Percentiles rank a stretch among this genome's conserved stretches.
These are phyloP conservation scores for Penicillium sp. DNA, from an alignment of 2,329 filamentous ascomycete genomes.

Conservation along the genomic window DNA sequence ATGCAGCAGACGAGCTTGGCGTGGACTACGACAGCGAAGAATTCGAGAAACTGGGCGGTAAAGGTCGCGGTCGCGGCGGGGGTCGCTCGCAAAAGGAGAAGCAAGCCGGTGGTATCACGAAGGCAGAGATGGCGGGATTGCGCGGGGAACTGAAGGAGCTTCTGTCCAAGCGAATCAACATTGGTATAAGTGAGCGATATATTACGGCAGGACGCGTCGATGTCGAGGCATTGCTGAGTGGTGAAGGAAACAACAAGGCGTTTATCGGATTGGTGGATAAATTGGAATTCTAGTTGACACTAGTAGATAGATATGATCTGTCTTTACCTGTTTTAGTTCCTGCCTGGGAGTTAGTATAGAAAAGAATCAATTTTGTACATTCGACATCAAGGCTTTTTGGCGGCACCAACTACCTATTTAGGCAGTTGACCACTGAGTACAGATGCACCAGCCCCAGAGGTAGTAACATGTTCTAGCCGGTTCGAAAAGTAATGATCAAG, in stretches of 20 bases:
- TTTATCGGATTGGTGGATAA: constrained; percentile 59
- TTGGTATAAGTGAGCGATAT: constrained; percentile 84
- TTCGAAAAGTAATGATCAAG: no score
- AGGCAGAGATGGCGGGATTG: constrained; percentile 67
- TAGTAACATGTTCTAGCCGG: no score
- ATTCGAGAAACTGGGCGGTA: constrained; percentile 62
- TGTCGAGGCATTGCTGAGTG: constrained; percentile 67
- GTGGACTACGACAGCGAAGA: constrained; percentile 92
- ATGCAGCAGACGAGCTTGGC: constrained; percentile 85
- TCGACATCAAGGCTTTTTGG: no score
- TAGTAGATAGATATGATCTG: constrained; percentile 13
- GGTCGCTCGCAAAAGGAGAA: constrained; percentile 72
- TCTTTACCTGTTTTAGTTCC: neutral
- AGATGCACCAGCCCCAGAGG: no score
- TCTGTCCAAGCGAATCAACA: constrained; percentile 70
- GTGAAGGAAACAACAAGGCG: constrained; percentile 57
- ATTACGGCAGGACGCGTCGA: constrained; percentile 81
- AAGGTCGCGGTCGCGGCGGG: constrained; percentile 69
- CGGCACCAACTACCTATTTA: no score
- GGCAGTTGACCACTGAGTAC: no score
- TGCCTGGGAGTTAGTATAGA: neutral
- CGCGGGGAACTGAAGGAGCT: constrained; percentile 69
- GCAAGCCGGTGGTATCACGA: constrained; percentile 63
- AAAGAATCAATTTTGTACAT: no score
- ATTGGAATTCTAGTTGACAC: constrained; percentile 33